Base-by-base conservation (phyloP, 768 basidiomycete genomes). In the Leccinellum luteum region DNA sequence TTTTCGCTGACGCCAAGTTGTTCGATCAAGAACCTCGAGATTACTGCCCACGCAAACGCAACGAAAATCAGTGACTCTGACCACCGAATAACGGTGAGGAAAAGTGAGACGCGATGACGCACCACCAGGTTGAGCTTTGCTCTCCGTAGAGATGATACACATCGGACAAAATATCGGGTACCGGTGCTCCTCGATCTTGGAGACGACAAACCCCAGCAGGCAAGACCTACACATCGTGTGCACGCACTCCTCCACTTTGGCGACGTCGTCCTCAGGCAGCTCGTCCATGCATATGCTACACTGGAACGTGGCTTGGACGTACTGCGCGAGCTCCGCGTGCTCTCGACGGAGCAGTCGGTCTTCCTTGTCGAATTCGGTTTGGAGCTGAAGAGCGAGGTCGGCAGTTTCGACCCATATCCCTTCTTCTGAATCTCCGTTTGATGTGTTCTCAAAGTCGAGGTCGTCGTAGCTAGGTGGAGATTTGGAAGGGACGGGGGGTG, bases 101-200 rank as follows among this genome's bases (percentile, higher is more conserved):
- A 19, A 19, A 0, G 41, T 43, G 12, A 13, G 19, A 21, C 41
- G 12, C 41, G 13, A 19, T 10, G 19, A 58, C 74, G 59, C 66
- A 76, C 78, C 71, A 47, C 70, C 68, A n/a, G 73, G 72, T 15
- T 66, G 62, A 13, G 32, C 13, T 8, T 60, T 56, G 14, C 66
- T 57, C 10, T 60, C 64, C 30, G 70, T 65, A 15, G 73, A 66
- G 14, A 52, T 43, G 6, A 73, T 69, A 58, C 87, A 89, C 31
- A 78, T 62, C 1, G 87, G 87, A 67, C 87, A 89, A 13, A 79
- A 64, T 30, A 89, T 80, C 4, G 87, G 87, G 49, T 79, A 87
- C 10, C 76, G 77, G 52, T 76, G 77, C 35, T 84, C 82, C 15
- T 74, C 72, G 19, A 88, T 73, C 67, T 79, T 80, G 6, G 77